Evolutionary conservation across 768 basidiomycete genomes (phyloP).

Genomic region (Hysterangium stoloniferum): DNA sequence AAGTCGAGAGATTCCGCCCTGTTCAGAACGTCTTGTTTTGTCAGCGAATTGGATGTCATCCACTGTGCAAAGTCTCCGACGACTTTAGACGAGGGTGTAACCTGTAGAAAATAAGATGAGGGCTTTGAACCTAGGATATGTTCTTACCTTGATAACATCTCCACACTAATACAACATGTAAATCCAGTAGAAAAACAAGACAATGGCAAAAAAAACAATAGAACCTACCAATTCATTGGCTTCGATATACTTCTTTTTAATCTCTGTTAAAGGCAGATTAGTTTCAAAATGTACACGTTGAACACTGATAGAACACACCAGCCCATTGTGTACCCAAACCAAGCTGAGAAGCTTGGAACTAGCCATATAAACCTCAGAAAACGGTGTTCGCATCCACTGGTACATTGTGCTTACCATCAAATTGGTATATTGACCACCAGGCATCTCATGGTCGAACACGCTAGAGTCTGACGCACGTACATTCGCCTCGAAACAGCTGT

Average conservation of each 20-base stretch:
- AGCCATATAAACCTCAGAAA: conserved; percentile 15
- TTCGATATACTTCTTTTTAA: conserved; percentile 98
- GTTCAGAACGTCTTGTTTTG: conserved; percentile 77
- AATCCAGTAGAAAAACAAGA: conserved; percentile 8
- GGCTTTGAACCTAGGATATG: neutral
- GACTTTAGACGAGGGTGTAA: conserved; percentile 97
- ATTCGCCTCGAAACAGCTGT: conserved; percentile 96
- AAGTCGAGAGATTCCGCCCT: conserved; percentile 91
- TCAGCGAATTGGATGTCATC: conserved; percentile 93
- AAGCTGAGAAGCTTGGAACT: conserved; percentile 98
- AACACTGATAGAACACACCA: conserved; percentile 34
- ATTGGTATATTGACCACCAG: conserved; percentile 93
- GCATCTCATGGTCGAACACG: conserved; percentile 99
- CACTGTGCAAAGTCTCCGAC: conserved; percentile 99
- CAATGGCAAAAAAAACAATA: neutral
- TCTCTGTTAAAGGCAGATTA: conserved; percentile 42
- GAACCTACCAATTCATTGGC: conserved; percentile 85
- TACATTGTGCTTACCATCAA: conserved; percentile 59
- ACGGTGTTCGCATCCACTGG: conserved; percentile 16
- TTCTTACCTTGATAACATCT: conserved; percentile 80
- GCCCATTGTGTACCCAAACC: conserved; percentile 97
- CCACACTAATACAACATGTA: conserved; percentile 56
- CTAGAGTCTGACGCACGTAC: conserved; percentile 95
- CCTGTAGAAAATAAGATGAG: conserved; percentile 31
- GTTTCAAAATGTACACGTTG: neutral